Percentiles rank a stretch among this genome's conserved stretches.
Evolutionary conservation across 148 eudicot species (phyloP).

Genomic region (Tetragonia tetragonoides): DNA sequence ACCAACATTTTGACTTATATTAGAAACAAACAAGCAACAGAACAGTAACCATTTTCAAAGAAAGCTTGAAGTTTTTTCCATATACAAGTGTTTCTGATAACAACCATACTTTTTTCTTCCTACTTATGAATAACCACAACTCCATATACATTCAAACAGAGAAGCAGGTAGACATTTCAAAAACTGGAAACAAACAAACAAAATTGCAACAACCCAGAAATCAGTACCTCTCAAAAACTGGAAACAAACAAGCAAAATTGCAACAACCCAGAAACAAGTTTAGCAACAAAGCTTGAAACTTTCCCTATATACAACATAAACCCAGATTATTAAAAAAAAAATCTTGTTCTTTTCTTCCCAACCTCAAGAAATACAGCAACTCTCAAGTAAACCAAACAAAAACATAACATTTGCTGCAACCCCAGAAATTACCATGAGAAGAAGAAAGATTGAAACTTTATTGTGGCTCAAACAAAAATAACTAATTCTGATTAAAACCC

Average conservation of each 20-base stretch:
- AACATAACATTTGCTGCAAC: not conserved
- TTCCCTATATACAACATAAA: not conserved
- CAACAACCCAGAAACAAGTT: not conserved
- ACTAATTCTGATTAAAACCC: not conserved
- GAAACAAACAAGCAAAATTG: not conserved
- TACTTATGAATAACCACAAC: no score
- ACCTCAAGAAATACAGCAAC: no score
- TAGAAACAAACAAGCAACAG: conserved; percentile 4
- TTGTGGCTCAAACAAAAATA: not conserved
- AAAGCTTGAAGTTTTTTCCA: conserved; percentile 3
- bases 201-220: not conserved
- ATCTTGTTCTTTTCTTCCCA: no score
- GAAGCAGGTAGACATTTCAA: not conserved
- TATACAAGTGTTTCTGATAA: not conserved
- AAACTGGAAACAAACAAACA: not conserved
- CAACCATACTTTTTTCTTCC: not conserved
- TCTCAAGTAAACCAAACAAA: not conserved
- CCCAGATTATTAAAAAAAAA: not conserved
- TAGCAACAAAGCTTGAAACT: not conserved
- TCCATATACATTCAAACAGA: no score
- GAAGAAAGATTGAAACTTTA: conserved; percentile 16
- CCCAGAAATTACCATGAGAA: not conserved
- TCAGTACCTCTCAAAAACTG: no score
- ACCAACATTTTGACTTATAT: not conserved
- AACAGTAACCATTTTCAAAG: not conserved